Base-by-base conservation (phyloP, 179 eudicot genomes). In the Pouteria campechiana region DNA sequence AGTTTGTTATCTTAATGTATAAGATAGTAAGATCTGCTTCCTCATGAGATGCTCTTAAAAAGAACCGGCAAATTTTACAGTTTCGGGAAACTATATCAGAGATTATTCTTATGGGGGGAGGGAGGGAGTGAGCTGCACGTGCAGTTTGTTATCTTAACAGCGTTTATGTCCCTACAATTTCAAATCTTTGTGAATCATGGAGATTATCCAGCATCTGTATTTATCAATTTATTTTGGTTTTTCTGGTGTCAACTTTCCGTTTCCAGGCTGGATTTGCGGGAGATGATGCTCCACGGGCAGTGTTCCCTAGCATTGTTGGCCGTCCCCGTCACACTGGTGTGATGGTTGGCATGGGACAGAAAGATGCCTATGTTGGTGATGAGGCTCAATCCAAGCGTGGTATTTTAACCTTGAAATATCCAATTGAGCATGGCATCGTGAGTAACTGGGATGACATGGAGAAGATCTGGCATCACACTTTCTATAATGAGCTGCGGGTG, bases 241-340 rank as follows among this genome's bases (percentile, higher is more conserved):
- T 8, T 50, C 25, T 29, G 12, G 28, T 45, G 11, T 27, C 17
- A 1, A 33, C n/a, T 34, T n/a, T 5, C n/a, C 2, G 25, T 24
- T 32, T 10, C 24, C 16, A 70, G 75, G 75, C 71, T 41, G 75
- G 75, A 37, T 70, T 70, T 19, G 75, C 71, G 7, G 71, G 75
- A 50, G 75, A 70, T 55, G 75, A 70, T 61, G 75, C 75, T 32
- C 75, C 75, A 20, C 51, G 75, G 64, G 75, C 71, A 17, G 71
- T 70, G 27, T 70, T 70, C 25, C 75, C 75, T 37, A 64, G 70
- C 14, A 72, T 72, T 11, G 73, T 72, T 31, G 68, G 73, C 5
- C 62, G 77, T 32, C 72, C 72, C 28, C 69, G 77, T 41, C 73
- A 67, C 37, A 56, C 73, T 11, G 73, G 73, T 46, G 73, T 67